Percentiles rank a stretch among this genome's conserved stretches.
These are phyloP conservation scores for Pestalotiopsis sp. DNA, from an alignment of 2,329 filamentous ascomycete species.

Conservation along the genomic window DNA sequence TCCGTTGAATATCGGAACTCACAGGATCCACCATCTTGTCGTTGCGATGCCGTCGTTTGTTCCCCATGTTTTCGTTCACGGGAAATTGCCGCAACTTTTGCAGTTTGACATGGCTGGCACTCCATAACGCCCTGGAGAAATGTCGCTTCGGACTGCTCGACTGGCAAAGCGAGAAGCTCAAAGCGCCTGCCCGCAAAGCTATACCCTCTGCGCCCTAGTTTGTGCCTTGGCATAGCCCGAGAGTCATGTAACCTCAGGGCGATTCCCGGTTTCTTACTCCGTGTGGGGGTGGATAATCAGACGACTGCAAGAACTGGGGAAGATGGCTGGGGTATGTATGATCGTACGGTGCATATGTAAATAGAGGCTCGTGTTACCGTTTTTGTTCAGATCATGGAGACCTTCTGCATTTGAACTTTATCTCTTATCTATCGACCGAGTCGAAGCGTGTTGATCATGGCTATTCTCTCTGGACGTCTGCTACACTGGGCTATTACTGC, in stretches of 20 bases:
- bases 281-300: not conserved
- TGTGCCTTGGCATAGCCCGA: not conserved
- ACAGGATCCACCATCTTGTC: not conserved
- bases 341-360: not conserved
- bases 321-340: not conserved
- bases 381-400: not conserved
- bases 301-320: not conserved
- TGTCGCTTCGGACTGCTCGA: not conserved
- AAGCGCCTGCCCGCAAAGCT: not conserved
- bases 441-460: slow-evolving; percentile 1
- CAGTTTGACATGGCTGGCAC: not conserved
- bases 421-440: not conserved
- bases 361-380: not conserved
- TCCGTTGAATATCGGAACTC: not conserved
- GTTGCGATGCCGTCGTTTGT: not conserved
- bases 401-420: not conserved
- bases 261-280: not conserved
- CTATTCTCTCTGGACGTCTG: slow-evolving; percentile 25
- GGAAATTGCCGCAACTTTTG: not conserved
- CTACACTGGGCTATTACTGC: slow-evolving; percentile 42
- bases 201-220: not conserved
- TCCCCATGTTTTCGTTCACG: not conserved
- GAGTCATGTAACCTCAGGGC: not conserved
- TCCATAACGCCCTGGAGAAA: not conserved
- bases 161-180: not conserved